These are phyloP conservation scores for Nidula microcarpa DNA, from an alignment of 768 basidiomycete species.

Conservation along the genomic window DNA sequence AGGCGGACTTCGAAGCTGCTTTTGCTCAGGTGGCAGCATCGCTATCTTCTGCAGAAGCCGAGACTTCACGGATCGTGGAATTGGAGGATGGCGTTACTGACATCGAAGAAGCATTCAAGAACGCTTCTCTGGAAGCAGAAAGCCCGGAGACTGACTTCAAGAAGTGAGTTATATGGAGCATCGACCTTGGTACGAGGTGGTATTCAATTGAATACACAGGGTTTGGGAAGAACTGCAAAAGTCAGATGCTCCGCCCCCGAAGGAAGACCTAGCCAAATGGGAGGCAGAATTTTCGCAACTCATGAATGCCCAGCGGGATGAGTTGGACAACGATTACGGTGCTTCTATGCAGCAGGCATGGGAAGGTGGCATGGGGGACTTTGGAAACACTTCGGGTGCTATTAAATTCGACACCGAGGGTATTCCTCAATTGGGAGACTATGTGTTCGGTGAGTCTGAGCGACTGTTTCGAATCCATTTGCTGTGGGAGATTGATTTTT, in stretches of 20 bases:
- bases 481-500: neutral
- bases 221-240: constrained; percentile 61
- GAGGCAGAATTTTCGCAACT: constrained; percentile 80
- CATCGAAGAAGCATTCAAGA: constrained; percentile 35
- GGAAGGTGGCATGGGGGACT: constrained; percentile 51
- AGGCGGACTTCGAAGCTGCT: constrained; percentile 83
- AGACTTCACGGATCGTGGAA: constrained; percentile 52
- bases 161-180: constrained; percentile 34
- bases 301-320: constrained; percentile 66
- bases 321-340: constrained; percentile 62
- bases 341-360: constrained; percentile 61
- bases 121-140: constrained; percentile 23
- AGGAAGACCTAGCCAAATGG: constrained; percentile 74
- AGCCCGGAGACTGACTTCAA: constrained; percentile 40
- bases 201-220: constrained; percentile 25
- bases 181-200: constrained; percentile 2
- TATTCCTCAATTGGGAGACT: constrained; percentile 67
- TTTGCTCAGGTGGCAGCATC: constrained; percentile 68
- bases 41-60: constrained; percentile 34
- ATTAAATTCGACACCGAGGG: constrained; percentile 66
- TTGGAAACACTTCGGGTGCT: constrained; percentile 25
- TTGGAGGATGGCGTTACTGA: constrained; percentile 37
- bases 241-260: constrained; percentile 51
- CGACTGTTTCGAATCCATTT: neutral
- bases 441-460: constrained; percentile 67